phyloP scores from a whole-genome alignment of 768 basidiomycete species.

The Polyporus arcularius region DNA sequence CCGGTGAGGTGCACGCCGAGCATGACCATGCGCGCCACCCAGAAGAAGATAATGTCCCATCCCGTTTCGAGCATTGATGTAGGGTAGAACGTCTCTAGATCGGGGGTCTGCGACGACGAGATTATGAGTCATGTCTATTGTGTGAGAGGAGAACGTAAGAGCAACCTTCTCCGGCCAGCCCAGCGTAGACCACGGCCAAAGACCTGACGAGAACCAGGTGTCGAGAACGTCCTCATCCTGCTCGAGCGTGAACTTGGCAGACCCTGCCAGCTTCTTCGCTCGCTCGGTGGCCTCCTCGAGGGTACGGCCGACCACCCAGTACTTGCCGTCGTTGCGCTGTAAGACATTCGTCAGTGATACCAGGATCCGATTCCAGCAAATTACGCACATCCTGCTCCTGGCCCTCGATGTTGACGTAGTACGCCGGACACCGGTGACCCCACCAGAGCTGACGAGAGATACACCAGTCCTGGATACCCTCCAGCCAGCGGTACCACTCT shows the following conservation, averaged over 20 bases:
- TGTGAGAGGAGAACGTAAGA: not conserved
- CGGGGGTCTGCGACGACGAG: conserved; percentile 56
- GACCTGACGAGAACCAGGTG: conserved; percentile 97
- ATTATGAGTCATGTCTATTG: not conserved
- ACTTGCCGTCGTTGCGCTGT: conserved; percentile 67
- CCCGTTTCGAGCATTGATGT: conserved; percentile 93
- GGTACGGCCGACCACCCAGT: conserved; percentile 91
- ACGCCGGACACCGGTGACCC: conserved; percentile 96
- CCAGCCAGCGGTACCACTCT: conserved; percentile 97
- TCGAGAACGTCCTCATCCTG: conserved; percentile 98
- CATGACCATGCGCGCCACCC: conserved; percentile 98
- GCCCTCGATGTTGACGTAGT: conserved; percentile 87
- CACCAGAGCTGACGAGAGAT: conserved; percentile 99
- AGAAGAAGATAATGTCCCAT: conserved; percentile 99
- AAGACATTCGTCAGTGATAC: not conserved
- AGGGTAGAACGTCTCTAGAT: conserved; percentile 84
- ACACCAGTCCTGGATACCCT: conserved; percentile 97
- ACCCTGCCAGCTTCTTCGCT: conserved; percentile 68
- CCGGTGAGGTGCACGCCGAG: conserved; percentile 89
- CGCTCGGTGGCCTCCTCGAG: conserved; percentile 75
- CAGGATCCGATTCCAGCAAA: no score
- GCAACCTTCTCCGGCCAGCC: conserved; percentile 93
- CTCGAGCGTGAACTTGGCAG: conserved; percentile 66
- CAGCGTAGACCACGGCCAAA: conserved; percentile 98
- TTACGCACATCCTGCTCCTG: conserved; percentile 59